Percentiles rank a stretch among this genome's conserved stretches.
phyloP scores from a whole-genome alignment of 177 flowering plant genomes.

The Vitis hybrid region DNA sequence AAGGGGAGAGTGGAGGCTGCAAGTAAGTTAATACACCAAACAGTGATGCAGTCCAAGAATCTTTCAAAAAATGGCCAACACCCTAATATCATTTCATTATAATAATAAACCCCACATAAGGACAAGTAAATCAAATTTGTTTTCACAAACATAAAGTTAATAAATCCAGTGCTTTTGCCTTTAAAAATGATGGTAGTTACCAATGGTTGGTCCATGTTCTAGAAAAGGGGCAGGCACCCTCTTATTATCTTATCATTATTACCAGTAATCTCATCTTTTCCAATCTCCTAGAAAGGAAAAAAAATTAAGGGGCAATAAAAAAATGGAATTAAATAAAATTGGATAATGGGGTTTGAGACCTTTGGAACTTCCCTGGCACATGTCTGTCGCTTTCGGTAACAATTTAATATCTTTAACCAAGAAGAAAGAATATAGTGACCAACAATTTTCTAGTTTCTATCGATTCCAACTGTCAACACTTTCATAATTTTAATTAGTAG shows the following conservation, averaged over 20 bases:
- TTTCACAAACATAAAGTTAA: too few relatives aligned
- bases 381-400: conserved; percentile 34
- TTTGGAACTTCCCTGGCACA: conserved; percentile 22
- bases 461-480: too few relatives aligned
- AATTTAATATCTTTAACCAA: conserved; percentile 1
- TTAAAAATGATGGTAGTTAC: conserved; percentile 7
- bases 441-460: conserved; percentile 9
- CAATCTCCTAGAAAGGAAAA: not conserved
- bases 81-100: too few relatives aligned
- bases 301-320: not conserved
- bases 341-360: conserved; percentile 5
- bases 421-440: not conserved
- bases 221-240: not conserved
- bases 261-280: not conserved
- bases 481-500: too few relatives aligned
- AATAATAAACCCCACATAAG: too few relatives aligned
- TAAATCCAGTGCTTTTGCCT: not conserved
- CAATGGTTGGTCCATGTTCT: conserved; percentile 16
- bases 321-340: not conserved
- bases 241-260: not conserved
- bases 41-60: too few relatives aligned
- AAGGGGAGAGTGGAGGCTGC: too few relatives aligned
- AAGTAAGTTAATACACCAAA: too few relatives aligned
- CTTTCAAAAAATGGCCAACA: too few relatives aligned
- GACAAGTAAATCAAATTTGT: too few relatives aligned